Conservation (phyloP, 352 stramenopile species). For the Globisporangium apiculatum region DNA sequence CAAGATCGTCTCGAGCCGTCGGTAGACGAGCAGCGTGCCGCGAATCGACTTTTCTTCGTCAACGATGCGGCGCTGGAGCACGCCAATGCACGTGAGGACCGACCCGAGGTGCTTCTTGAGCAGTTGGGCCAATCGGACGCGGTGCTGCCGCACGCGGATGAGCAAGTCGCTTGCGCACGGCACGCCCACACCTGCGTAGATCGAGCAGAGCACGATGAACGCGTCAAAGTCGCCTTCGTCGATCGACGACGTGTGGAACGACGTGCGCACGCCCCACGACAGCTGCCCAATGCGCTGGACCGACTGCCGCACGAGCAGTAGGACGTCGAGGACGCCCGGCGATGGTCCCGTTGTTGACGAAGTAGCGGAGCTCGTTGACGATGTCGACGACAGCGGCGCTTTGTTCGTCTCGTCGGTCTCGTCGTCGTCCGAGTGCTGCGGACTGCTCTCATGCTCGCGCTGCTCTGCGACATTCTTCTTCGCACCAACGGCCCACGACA, state of each 20-base stretch:
- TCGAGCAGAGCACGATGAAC: slow-evolving; percentile 82
- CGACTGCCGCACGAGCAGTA: slow-evolving; percentile 79
- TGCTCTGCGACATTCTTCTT: slow-evolving; percentile 29
- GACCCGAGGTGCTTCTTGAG: slow-evolving; percentile 69
- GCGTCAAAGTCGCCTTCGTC: slow-evolving; percentile 80
- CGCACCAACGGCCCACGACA: slow-evolving; percentile 55
- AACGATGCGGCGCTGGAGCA: slow-evolving; percentile 69
- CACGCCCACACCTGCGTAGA: slow-evolving; percentile 64
- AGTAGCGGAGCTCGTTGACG: slow-evolving; percentile 41
- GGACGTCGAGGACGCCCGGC: slow-evolving; percentile 62
- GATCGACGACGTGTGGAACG: slow-evolving; percentile 78
- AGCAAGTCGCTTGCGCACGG: slow-evolving; percentile 62
- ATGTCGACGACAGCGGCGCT: slow-evolving; percentile 39
- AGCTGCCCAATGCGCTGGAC: slow-evolving; percentile 79
- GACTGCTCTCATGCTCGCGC: slow-evolving; percentile 24
- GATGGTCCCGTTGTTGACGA: slow-evolving; percentile 40
- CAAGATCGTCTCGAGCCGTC: slow-evolving; percentile 49
- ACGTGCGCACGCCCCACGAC: slow-evolving; percentile 77
- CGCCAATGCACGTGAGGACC: slow-evolving; percentile 60
- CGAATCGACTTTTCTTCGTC: slow-evolving; percentile 73
- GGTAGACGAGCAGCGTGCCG: slow-evolving; percentile 71
- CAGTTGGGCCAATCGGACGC: slow-evolving; percentile 53
- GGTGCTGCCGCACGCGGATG: slow-evolving; percentile 64
- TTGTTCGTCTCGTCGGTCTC: slow-evolving; percentile 22
- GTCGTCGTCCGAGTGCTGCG: slow-evolving; percentile 72